phyloP scores from a whole-genome alignment of 1,139 yeast species.

The Pichia sp. region DNA sequence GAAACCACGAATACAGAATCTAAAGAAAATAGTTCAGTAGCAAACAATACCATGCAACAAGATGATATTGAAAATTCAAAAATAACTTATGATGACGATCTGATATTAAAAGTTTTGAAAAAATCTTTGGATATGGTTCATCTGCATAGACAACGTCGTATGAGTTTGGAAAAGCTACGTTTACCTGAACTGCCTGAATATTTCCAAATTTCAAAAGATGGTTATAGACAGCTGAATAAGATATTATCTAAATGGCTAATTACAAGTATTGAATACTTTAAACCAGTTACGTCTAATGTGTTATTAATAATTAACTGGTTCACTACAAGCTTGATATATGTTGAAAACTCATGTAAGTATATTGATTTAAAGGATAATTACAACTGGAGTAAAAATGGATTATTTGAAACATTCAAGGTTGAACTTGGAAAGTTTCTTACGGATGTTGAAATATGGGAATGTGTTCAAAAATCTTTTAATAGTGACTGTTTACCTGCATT shows the following conservation, averaged over 20 bases:
- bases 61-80: not conserved
- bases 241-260: not conserved
- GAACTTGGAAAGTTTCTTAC: not conserved
- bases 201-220: not conserved
- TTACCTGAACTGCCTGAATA: not conserved
- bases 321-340: not conserved
- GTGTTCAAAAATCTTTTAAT: not conserved
- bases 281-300: too few relatives aligned
- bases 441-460: not conserved
- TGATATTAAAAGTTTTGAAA: not conserved
- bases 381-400: not conserved
- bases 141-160: not conserved
- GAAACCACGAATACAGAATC: not conserved
- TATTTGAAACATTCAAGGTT: not conserved
- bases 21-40: not conserved
- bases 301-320: too few relatives aligned
- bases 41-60: too few relatives aligned
- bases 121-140: not conserved
- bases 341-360: not conserved
- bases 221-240: not conserved
- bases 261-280: not conserved
- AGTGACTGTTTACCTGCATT: not conserved
- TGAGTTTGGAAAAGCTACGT: not conserved
- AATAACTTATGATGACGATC: not conserved
- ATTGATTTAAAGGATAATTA: not conserved